Percentiles rank a stretch among this genome's conserved stretches.
Conservation (phyloP, 106 monocot species). For the Hemerocallis citrina region DNA sequence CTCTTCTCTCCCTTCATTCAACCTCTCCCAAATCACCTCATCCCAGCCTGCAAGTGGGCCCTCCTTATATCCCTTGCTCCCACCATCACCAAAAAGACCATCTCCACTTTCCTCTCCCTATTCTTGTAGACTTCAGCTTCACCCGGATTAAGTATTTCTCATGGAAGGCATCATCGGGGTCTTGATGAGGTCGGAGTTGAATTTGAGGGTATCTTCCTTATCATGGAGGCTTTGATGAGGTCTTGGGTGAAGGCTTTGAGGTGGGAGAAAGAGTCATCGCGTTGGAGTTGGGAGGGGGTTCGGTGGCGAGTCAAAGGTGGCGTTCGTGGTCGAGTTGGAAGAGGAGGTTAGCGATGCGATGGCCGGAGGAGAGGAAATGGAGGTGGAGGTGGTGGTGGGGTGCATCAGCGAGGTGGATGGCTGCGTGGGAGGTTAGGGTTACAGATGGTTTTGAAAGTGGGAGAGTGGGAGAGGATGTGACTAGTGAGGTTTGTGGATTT, state of each 20-base stretch:
- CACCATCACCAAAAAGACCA: slow-evolving; percentile 65
- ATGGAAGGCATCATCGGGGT: slow-evolving; percentile 12
- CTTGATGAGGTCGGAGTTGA: slow-evolving; percentile 18
- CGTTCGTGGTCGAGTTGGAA: slow-evolving; percentile 76
- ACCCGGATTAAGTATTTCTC: slow-evolving; percentile 12
- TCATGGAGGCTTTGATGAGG: slow-evolving; percentile 25
- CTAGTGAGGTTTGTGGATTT: too few species aligned
- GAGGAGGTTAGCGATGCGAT: slow-evolving; percentile 38
- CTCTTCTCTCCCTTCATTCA: slow-evolving; percentile 72
- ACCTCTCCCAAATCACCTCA: too few species aligned
- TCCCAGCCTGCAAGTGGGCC: too few species aligned
- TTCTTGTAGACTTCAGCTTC: slow-evolving; percentile 22
- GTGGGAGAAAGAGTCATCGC: slow-evolving; percentile 46
- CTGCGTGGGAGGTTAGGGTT: too few species aligned
- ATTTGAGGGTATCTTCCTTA: slow-evolving; percentile 9
- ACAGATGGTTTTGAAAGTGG: too few species aligned
- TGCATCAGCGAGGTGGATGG: slow-evolving; percentile 16
- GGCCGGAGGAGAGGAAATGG: slow-evolving; percentile 3
- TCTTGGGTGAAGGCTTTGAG: slow-evolving; percentile 33
- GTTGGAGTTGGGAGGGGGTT: slow-evolving; percentile 40
- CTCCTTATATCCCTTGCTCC: too few species aligned
- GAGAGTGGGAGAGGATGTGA: too few species aligned
- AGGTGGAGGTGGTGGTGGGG: slow-evolving; percentile 6
- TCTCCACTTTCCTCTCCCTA: slow-evolving; percentile 37
- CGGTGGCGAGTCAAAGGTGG: slow-evolving; percentile 29